Evolutionary conservation across 352 stramenopile genomes (phyloP), one percentile per base, ranked within the genome.

Genomic region (Phytophthora nicotianae): DNA sequence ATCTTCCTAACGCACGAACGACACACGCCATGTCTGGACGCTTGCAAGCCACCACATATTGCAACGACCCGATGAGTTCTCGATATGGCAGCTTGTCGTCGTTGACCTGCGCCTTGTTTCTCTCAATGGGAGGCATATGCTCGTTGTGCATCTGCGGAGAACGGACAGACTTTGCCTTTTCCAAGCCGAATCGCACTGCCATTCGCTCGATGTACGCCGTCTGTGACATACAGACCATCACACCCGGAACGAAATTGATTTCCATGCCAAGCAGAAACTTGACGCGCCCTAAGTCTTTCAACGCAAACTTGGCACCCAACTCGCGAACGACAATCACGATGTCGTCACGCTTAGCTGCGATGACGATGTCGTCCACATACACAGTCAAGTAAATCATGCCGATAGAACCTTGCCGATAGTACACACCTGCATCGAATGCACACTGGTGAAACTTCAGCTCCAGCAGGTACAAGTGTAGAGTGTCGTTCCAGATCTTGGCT

Each of bases 211-310:
- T 26, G 17, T 56, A 62, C 5, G 46, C 46, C 2, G 35, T 45
- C 14, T 55, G 35, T 3, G 55, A 52, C n/a, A 56, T 21, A n/a
- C 35, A 50, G 17, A 63, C 9, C 23, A 65, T 40, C 13, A 42
- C 17, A 4, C 49, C 21, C 9, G 58, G 58, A 7, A 45, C 20
- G 21, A 29, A 59, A 21, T 49, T 40, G 4, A 62, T 49, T 16
- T 62, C 43, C 43, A 62, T 55, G 4, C 43, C 43, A 1, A 55
- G 24, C 26, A 62, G 10, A 13, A 42, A 23, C 19, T 23, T 49
- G 9, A 54, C 54, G 5, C 54, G 27, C 2, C 45, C 45, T 0
- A 62, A 41, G 13, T 54, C 54, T 17, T 62, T 62, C 7, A 62
- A 4, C 11, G 16, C 17, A 13, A 62, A 62, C 33, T 62, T 62